Evolutionary conservation across 148 eudicot species (phyloP), one percentile per base, ranked within the genome.

Genomic region (Rhododendron kiyosumense): DNA sequence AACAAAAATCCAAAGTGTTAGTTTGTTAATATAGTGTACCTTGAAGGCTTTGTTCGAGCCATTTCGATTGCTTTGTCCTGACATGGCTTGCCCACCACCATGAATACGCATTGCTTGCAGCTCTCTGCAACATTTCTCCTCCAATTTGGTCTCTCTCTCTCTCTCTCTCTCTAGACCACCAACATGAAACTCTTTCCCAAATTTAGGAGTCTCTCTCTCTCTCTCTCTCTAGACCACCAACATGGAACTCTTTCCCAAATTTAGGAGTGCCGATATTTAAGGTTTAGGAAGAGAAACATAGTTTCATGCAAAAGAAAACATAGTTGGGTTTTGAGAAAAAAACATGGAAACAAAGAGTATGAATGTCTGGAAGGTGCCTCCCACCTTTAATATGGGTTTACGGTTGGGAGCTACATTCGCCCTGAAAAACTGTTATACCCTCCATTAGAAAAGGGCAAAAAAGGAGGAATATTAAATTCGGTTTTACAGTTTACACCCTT

Each of bases 51-150:
- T 90, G 90, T 82, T 90, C 92, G 69, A 90, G 90, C 92, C 92
- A 90, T 90, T 90, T 90, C 30, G 92, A 88, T 81, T 90, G 92
- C 85, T 90, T 90, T 48, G 90, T 90, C 49, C 92, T 77, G 88
- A 90, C 86, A 49, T 90, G 92, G 89, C 92, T 87, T n/a, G 92
- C 90, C 90, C 90, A 88, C 92, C 92, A 90, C 92, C 92, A 90
- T 57, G 90, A 90, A 86, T 90, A 90, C 46, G 92, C 92, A 85
- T 90, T 90, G 85, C 89, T 87, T 41, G 92, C 92, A 28, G 92
- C 90, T 46, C 89, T 90, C 78, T 90, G 92, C 83, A 90, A 84
- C 92, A 90, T 90, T 74, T 51, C 75, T 88, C 81, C 79, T 41
- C 76, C 20, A 71, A 20, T 78, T 26, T 54, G 71, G 22, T 38